These are phyloP conservation scores for Narthecium ossifragum DNA, from an alignment of 106 monocot genomes.

Conservation along the genomic window DNA sequence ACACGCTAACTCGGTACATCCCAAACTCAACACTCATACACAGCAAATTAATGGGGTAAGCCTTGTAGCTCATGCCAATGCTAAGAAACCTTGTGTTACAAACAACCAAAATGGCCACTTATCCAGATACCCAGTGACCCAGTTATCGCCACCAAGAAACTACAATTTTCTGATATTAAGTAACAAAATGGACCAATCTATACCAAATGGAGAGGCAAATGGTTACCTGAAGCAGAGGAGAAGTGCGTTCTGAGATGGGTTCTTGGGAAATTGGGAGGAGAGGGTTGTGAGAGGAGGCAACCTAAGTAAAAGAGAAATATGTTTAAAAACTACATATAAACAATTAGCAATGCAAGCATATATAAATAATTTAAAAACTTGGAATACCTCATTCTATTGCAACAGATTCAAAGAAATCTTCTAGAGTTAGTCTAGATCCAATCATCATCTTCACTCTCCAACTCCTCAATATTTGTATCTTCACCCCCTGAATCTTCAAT, in stretches of 20 bases:
- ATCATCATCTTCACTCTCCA: too few species aligned
- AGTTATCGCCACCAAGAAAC: not conserved
- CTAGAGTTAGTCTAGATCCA: too few species aligned
- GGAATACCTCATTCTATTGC: too few species aligned
- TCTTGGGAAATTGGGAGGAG: not conserved
- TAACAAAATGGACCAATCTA: not conserved
- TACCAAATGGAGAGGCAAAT: not conserved
- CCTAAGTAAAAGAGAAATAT: too few species aligned
- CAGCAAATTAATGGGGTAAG: not conserved
- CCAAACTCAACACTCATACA: too few species aligned
- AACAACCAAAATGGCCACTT: not conserved
- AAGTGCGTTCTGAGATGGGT: not conserved
- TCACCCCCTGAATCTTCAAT: too few species aligned
- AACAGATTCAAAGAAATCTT: too few species aligned
- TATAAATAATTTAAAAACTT: too few species aligned
- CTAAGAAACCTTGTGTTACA: not conserved
- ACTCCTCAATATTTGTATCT: too few species aligned
- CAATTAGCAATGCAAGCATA: too few species aligned
- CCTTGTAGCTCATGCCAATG: not conserved
- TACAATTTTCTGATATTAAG: not conserved
- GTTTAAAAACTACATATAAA: too few species aligned
- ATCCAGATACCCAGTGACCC: not conserved
- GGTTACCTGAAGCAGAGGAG: constrained; percentile 3
- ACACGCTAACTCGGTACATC: too few species aligned
- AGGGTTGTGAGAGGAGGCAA: constrained; percentile 6